Base-by-base conservation (phyloP, 352 stramenopile species). In the Phytophthora vignae region DNA sequence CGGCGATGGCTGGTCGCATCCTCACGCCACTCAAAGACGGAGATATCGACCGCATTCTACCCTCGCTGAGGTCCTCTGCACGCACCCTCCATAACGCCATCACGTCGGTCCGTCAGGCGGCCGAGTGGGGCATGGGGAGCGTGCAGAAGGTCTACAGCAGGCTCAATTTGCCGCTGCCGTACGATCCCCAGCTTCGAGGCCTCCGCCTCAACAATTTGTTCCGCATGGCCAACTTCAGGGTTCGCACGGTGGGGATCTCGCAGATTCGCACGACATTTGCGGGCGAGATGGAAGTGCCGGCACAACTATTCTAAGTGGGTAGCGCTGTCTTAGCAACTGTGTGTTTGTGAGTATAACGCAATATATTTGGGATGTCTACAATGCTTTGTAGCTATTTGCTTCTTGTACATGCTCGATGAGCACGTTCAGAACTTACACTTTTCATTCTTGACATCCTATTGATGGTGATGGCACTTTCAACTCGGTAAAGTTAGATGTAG, bases 11-110 rank as follows among this genome's bases (percentile, higher is more conserved):
- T 48, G 40, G 11, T n/a, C 40, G 40, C 15, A 48, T 48, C 40
- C 12, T 19, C 40, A 19, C 40, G 5, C 38, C 38, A 46, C 40
- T 19, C 12, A 48, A 48, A 48, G 40, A 48, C 40, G 40, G 11
- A 48, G 40, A 48, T 48, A 48, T 48, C 40, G 40, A 48, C 40
- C 40, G 40, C 40, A 48, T 48, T 48, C 40, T 48, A 12, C 40
- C 40, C 14, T 48, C 40, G 12, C 40, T 48, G 40, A 48, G 40
- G 40, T 48, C 40, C 40, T 48, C 40, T 48, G 40, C 40, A 48
- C 40, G 40, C 40, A 19, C 40, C 40, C 40, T n/a, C 40, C 40
- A 48, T 12, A 48, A 48, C 40, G 15, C 40, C 40, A 48, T 48
- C 40, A 48, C 40, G n/a, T n/a, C n/a, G n/a, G n/a, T n/a, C n/a